Base-by-base conservation (phyloP, 192 early-diverging fungal genomes). In the Backusella liffmaniae region DNA sequence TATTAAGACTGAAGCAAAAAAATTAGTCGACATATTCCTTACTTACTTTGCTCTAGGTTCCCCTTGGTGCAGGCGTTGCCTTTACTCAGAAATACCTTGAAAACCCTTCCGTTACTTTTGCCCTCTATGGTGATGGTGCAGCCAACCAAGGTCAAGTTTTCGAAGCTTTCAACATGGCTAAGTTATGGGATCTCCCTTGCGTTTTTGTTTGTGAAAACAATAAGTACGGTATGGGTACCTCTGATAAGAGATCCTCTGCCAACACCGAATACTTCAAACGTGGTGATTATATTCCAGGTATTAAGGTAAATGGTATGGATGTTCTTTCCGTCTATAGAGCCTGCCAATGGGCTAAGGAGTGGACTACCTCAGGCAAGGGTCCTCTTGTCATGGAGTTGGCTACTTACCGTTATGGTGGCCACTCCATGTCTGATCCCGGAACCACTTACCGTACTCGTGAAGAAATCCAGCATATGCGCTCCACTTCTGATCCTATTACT, bases 361-460 rank as follows among this genome's bases (percentile, higher is more conserved):
- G 92, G 91, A 90, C 91, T 4, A 72, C 89, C 51, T 78, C 82
- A 67, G 96, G 90, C 77, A 93, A 97, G 74, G 97, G 97, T 12
- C 96, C 97, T 46, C 81, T 98, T 70, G 89, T 99, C 35, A 88
- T 98, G 83, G 96, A 99, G 89, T 90, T 97, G 90, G 92, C 92
- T 77, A 99, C 97, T 30, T 99, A 99, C 88, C 96, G 96, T 70
- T 99, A 99, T 87, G 97, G 96, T 85, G 97, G 97, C 70, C 97
- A 99, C 95, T 99, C 97, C 78, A 99, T 99, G 97, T 99, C 96
- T 73, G 96, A 99, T 86, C 97, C 96, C 29, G 97, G 97, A 78
- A 99, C 96, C 84, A 98, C 95, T 46, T 99, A 99, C 93, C 93
- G 97, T 78, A 96, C 96, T 73, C 95, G 97, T 85, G 97, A 99